phyloP scores from a whole-genome alignment of 768 basidiomycete genomes.

The Xerocomus spinulosus region DNA sequence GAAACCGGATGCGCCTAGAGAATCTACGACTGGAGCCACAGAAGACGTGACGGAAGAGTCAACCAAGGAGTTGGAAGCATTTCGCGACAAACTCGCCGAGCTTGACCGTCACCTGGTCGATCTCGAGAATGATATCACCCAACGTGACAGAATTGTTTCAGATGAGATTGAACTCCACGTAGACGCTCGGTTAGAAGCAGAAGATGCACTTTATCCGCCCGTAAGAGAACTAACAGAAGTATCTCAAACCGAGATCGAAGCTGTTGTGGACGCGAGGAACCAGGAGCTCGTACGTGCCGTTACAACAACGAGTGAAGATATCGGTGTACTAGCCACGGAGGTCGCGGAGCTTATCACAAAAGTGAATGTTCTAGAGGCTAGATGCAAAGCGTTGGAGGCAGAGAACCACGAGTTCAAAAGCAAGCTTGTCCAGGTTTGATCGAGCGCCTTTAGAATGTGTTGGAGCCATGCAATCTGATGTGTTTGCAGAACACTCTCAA shows the following conservation, averaged over 20 bases:
- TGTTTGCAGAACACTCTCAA: conserved; percentile 12
- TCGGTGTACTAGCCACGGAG: conserved; percentile 29
- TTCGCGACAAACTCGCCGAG: conserved; percentile 27
- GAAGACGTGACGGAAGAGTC: conserved; percentile 2
- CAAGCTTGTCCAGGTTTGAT: conserved; percentile 25
- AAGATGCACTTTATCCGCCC: conserved; percentile 20
- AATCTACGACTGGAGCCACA: background rate
- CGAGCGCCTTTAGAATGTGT: background rate
- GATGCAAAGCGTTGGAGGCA: conserved; percentile 19
- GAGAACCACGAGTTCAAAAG: conserved; percentile 28
- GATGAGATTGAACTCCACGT: conserved; percentile 31
- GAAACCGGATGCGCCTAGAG: background rate
- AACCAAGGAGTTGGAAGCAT: conserved; percentile 20
- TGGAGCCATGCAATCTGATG: conserved; percentile 1
- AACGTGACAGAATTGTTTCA: conserved; percentile 29
- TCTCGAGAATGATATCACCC: conserved; percentile 35
- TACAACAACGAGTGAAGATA: conserved; percentile 23
- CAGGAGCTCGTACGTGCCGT: conserved; percentile 14
- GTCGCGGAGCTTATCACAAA: conserved; percentile 32
- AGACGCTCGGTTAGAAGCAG: conserved; percentile 27
- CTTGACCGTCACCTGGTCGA: conserved; percentile 30
- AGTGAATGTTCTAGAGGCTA: conserved; percentile 20
- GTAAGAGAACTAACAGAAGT: conserved; percentile 13
- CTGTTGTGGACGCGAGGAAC: conserved; percentile 23
- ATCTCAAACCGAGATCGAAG: conserved; percentile 22